These are phyloP conservation scores for Suillus weaverae DNA, from an alignment of 768 basidiomycete species.

Conservation along the genomic window DNA sequence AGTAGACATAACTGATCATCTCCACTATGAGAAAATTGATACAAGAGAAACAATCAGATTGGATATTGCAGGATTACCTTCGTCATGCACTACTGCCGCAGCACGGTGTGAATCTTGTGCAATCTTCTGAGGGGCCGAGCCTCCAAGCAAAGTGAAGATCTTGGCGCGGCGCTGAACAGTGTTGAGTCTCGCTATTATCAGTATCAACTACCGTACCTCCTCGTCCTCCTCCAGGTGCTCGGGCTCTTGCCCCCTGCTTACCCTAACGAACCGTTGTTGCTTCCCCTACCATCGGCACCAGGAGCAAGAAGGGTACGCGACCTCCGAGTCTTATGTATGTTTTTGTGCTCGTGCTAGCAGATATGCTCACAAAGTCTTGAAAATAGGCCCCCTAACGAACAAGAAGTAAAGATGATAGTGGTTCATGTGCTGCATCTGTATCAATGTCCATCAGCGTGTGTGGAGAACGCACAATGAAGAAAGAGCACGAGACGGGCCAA, in stretches of 20 bases:
- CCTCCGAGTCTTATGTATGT: conserved; percentile 20
- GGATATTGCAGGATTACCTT: conserved; percentile 9
- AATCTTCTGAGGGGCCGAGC: conserved; percentile 32
- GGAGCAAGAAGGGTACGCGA: conserved; percentile 27
- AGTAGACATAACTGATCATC: background rate
- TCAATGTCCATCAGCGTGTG: no score
- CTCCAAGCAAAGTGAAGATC: conserved; percentile 30
- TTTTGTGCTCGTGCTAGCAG: background rate
- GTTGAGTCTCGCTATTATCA: conserved; percentile 43
- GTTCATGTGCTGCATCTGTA: no score
- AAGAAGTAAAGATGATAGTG: no score
- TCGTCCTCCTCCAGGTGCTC: conserved; percentile 39
- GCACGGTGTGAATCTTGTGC: conserved; percentile 45
- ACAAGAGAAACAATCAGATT: conserved; percentile 3
- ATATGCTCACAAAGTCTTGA: conserved; percentile 14
- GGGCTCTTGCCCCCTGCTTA: conserved; percentile 35
- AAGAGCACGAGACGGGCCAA: no score
- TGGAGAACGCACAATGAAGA: no score
- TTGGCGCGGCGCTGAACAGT: conserved; percentile 26
- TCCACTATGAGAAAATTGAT: conserved; percentile 1
- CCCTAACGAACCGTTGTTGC: conserved; percentile 32
- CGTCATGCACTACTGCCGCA: conserved; percentile 38
- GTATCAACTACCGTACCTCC: conserved; percentile 31
- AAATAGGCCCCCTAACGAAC: no score
- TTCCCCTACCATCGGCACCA: conserved; percentile 14